Percentiles rank a stretch among this genome's conserved stretches.
Evolutionary conservation across 306 rosid species (phyloP).

Genomic region (Purshia tridentata): DNA sequence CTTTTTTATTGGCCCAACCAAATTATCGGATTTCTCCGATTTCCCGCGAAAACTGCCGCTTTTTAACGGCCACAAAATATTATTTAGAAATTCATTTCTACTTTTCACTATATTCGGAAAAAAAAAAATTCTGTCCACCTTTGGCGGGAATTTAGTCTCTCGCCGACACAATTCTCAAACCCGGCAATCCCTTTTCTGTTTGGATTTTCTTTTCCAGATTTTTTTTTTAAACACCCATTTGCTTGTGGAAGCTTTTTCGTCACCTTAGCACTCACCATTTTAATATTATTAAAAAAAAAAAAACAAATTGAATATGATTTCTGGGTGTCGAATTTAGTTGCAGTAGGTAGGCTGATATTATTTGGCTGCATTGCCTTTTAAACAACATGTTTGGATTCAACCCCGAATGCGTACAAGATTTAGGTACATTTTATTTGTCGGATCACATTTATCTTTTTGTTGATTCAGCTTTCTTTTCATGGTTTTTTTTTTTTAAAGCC

Average conservation of each 20-base stretch:
- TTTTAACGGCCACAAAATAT: slow-evolving; percentile 19
- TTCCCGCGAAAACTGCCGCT: slow-evolving; percentile 60
- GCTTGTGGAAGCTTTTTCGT: slow-evolving; percentile 11
- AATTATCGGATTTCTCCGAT: slow-evolving; percentile 42
- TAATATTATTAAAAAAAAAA: background rate
- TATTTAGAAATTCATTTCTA: background rate
- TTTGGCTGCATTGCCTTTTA: slow-evolving; percentile 36
- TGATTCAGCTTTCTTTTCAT: slow-evolving; percentile 22
- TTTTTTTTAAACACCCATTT: slow-evolving; percentile 5
- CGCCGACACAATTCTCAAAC: slow-evolving; percentile 35
- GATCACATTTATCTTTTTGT: slow-evolving; percentile 35
- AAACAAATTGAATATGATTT: slow-evolving; percentile 8
- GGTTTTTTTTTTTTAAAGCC: background rate
- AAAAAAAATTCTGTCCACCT: slow-evolving; percentile 15
- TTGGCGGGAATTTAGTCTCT: slow-evolving; percentile 38
- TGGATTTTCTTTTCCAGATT: background rate
- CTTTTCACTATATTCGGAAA: background rate
- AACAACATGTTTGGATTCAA: slow-evolving; percentile 36
- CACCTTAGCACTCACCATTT: background rate
- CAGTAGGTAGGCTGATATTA: slow-evolving; percentile 47
- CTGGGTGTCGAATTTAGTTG: slow-evolving; percentile 36
- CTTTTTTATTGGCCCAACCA: slow-evolving; percentile 10
- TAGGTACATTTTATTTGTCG: slow-evolving; percentile 56
- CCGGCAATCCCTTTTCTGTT: background rate
- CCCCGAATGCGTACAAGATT: slow-evolving; percentile 39